Percentiles rank a stretch among this genome's conserved stretches.
Evolutionary conservation across 257 asterid genomes (phyloP).

Genomic region (Cynanchum wilfordii): DNA sequence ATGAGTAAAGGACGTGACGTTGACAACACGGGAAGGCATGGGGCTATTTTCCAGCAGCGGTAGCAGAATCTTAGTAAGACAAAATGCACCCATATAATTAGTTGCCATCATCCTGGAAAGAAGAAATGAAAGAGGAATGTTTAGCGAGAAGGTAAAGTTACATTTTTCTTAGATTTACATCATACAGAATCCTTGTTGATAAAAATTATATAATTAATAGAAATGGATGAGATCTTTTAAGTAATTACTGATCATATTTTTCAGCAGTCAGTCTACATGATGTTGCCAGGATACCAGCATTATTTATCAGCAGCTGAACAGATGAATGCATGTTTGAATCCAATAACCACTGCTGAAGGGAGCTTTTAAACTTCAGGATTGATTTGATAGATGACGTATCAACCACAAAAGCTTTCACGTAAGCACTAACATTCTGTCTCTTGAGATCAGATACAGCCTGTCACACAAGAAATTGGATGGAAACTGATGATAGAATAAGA

Average conservation of each 20-base stretch:
- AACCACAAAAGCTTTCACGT: slow-evolving; percentile 63
- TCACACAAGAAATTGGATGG: slow-evolving; percentile 10
- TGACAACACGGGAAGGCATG: slow-evolving; percentile 74
- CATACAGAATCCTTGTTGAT: not conserved
- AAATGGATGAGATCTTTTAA: not conserved
- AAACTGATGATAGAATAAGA: slow-evolving; percentile 11
- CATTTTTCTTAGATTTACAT: not conserved
- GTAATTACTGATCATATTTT: slow-evolving; percentile 66
- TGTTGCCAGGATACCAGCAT: slow-evolving; percentile 88
- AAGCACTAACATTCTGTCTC: slow-evolving; percentile 45
- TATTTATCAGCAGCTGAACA: slow-evolving; percentile 77
- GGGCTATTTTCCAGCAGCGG: slow-evolving; percentile 75
- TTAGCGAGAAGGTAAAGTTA: not conserved
- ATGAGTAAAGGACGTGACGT: slow-evolving; percentile 87
- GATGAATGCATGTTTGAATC: slow-evolving; percentile 72
- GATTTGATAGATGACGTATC: slow-evolving; percentile 64
- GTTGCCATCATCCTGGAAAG: slow-evolving; percentile 81
- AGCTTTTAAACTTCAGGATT: slow-evolving; percentile 57
- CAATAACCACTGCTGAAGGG: slow-evolving; percentile 69
- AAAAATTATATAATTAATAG: not conserved
- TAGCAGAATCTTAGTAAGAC: slow-evolving; percentile 64
- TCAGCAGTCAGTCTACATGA: slow-evolving; percentile 58
- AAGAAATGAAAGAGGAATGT: not conserved
- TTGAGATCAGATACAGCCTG: slow-evolving; percentile 52
- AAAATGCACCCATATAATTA: slow-evolving; percentile 79